Base-by-base conservation (phyloP, 495 filamentous ascomycete genomes). In the Podospora bellae-mahoneyi region DNA sequence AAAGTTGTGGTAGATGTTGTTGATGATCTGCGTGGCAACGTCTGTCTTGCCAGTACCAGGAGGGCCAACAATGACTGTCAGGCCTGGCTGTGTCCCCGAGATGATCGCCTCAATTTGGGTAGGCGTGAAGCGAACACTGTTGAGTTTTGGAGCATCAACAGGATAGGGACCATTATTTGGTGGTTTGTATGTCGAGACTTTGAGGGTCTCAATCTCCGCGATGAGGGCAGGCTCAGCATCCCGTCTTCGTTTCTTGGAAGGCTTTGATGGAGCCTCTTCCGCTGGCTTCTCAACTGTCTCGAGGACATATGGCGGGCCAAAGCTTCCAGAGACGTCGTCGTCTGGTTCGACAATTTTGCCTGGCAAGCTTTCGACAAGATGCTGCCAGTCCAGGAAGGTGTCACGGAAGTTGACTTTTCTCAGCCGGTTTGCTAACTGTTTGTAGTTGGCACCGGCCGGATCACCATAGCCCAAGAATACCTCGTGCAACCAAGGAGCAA, bases 1-100 rank as follows among this genome's bases (percentile, higher is more conserved):
- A 76, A 97, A 98, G 79, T 97, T 95, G 81, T 97, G 96, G 77
- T 98, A 99, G 64, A 99, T 91, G 75, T 97, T 97, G 84, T 92
- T 97, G 80, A 99, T 98, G 70, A 98, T 96, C 77, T 99, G 95
- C 3, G 94, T 97, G 28, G 92, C 93, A 65, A 99, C 96, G 78
- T 99, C 95, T 30, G 95, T 99, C 81, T 99, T 99, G 66, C 95
- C 95, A 3, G 95, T 99, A 16, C 95, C 95, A 9, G 95, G 95
- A 55, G 95, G 95, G 0, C 95, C 95, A 66, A 98, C 93, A 68
- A 99, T 91, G 69, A 99, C 86, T 13, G 94, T 97, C 59, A 99
- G 85, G 15, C 95, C 95, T 18, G 95, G 96, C 72, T 99, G 96
- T 27, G 90, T 95, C 20, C 95, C 95, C 44, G 95, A 97, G 55